Percentiles rank a stretch among this genome's conserved stretches.
Evolutionary conservation across 768 basidiomycete species (phyloP).

Genomic region (Tricholoma saponaceum): DNA sequence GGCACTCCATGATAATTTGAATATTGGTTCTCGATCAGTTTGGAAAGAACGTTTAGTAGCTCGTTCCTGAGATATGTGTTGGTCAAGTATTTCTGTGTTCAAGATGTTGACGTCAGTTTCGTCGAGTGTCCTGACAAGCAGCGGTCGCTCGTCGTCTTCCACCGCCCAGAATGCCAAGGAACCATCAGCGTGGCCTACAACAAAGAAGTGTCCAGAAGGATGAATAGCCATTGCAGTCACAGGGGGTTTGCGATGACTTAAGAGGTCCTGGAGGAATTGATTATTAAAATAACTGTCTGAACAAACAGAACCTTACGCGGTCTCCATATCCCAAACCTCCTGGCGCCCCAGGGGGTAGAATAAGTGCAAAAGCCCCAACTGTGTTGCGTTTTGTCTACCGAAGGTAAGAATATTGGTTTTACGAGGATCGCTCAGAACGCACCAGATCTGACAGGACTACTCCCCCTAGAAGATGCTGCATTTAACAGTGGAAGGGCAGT

Average conservation of each 20-base stretch:
- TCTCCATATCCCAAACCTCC: constrained; percentile 65
- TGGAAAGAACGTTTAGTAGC: constrained; percentile 12
- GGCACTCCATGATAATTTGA: constrained; percentile 82
- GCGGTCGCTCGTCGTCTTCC: constrained; percentile 71
- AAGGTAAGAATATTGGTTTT: constrained; percentile 3
- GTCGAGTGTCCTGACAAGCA: constrained; percentile 70
- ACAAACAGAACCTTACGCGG: constrained; percentile 33
- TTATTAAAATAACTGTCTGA: neutral
- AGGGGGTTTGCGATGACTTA: constrained; percentile 63
- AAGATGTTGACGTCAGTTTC: constrained; percentile 49
- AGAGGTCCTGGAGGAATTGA: constrained; percentile 45
- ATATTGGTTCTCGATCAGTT: constrained; percentile 65
- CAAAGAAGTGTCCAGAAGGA: constrained; percentile 73
- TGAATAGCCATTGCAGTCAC: constrained; percentile 72
- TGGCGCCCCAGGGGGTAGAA: constrained; percentile 76
- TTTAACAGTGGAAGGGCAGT: neutral
- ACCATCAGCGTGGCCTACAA: constrained; percentile 78
- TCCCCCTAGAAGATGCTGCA: constrained; percentile 42
- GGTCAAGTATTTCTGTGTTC: constrained; percentile 44
- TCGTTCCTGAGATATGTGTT: constrained; percentile 23
- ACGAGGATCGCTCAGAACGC: constrained; percentile 9
- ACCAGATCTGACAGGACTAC: constrained; percentile 59
- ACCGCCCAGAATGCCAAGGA: constrained; percentile 80
- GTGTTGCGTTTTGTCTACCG: constrained; percentile 44
- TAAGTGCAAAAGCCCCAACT: constrained; percentile 61